Conservation (phyloP, 2,329 filamentous ascomycete species). For the Fusarium subtropicale region DNA sequence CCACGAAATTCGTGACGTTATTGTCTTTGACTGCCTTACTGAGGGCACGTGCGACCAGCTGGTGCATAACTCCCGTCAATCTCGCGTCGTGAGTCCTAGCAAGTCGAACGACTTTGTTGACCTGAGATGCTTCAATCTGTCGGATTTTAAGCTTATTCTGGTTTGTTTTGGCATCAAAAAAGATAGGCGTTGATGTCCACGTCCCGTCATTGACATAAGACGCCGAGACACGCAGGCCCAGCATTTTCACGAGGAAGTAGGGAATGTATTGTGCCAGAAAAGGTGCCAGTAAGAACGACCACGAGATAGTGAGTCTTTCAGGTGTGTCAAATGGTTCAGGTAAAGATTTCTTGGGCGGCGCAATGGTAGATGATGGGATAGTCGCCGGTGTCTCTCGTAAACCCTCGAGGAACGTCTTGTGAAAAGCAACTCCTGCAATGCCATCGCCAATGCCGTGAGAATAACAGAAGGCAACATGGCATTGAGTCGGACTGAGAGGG, state of each 20-base stretch:
- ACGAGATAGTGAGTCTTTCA: slow-evolving; percentile 41
- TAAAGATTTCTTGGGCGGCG: slow-evolving; percentile 13
- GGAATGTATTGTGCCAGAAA: slow-evolving; percentile 35
- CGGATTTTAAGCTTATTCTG: slow-evolving; percentile 32
- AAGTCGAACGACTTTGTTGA: slow-evolving; percentile 18
- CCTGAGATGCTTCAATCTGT: slow-evolving; percentile 22
- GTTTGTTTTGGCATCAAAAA: slow-evolving; percentile 18
- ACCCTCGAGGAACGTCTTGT: slow-evolving; percentile 38
- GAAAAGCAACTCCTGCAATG: slow-evolving; percentile 37
- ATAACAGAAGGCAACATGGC: slow-evolving; percentile 39
- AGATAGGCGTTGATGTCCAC: slow-evolving; percentile 35
- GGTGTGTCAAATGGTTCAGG: slow-evolving; percentile 41
- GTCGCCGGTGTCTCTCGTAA: neutral
- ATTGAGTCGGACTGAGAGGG: slow-evolving; percentile 17
- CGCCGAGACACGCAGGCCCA: slow-evolving; percentile 30
- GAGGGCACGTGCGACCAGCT: slow-evolving; percentile 40
- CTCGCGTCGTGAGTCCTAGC: slow-evolving; percentile 39
- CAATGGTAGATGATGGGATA: neutral
- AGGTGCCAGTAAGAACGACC: slow-evolving; percentile 40
- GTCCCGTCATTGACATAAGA: slow-evolving; percentile 33
- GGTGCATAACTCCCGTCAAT: slow-evolving; percentile 35
- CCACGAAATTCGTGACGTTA: slow-evolving; percentile 41
- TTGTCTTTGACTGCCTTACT: slow-evolving; percentile 32
- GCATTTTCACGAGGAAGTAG: slow-evolving; percentile 23
- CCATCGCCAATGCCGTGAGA: slow-evolving; percentile 45